Base-by-base conservation (phyloP, 768 basidiomycete genomes). In the Paxillus ammoniavirescens region DNA sequence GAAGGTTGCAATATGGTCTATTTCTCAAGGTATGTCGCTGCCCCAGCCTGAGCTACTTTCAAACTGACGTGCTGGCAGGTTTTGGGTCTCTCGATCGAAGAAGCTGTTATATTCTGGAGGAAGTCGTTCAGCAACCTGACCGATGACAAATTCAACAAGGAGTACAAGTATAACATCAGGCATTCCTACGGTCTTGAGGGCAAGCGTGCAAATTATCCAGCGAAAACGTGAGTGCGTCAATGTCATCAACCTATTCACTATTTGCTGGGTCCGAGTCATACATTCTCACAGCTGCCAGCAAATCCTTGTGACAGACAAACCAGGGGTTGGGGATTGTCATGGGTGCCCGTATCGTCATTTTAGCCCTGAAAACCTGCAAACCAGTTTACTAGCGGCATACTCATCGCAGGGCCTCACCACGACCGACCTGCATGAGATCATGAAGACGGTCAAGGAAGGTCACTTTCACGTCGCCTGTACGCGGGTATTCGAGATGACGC, bases 381-480 rank as follows among this genome's bases (percentile, higher is more conserved):
- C 86, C 2, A 86, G 87, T 26, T 77, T 99, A 26, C 72, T 91
- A 30, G 78, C 87, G 21, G 70, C 80, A 53, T 86, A 91, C 70
- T 81, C 82, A 14, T 73, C 77, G 5, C 80, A 80, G 55, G 87
- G 89, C 14, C 74, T 93, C 31, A 80, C 80, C 5, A 73, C 81
- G 5, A 69, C 76, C 1, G 92, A 98, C 64, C 71, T 96, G 55
- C 81, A 83, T 13, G 97, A 98, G 67, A 82, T 98, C 54, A 81
- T 92, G 77, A 76, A 76, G 45, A 82, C 79, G 3, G 91, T 96
- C 47, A 92, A 91, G 65, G 77, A 76, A 15, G 75, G 79, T 3
- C 93, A 96, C 67, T 96, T 86, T 68, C 96, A 99, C 67, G 89
- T 98, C 42, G 96, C 95, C 7, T 99, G 97, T 73, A 98, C 97